Evolutionary conservation across 257 asterid species (phyloP).

Genomic region (Voacanga thouarsii): DNA sequence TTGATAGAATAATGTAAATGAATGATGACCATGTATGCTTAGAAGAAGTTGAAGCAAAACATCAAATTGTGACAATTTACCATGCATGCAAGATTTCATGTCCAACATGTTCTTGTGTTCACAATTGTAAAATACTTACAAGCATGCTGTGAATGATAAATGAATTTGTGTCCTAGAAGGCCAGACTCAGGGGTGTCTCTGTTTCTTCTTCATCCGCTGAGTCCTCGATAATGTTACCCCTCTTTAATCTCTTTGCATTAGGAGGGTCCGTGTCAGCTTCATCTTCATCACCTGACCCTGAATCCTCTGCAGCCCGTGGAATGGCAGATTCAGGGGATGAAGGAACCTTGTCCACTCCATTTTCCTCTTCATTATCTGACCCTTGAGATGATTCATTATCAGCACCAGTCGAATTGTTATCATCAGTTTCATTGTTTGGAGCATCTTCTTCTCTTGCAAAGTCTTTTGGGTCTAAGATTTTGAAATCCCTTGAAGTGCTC

Average conservation of each 20-base stretch:
- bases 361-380: conserved; percentile 31
- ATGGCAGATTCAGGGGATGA: conserved; percentile 17
- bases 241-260: conserved; percentile 48
- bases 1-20: no score
- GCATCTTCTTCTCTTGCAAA: conserved; percentile 30
- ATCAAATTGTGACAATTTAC: no score
- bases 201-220: conserved; percentile 65
- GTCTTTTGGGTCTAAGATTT: conserved; percentile 48
- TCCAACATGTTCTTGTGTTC: neutral
- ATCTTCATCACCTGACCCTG: conserved; percentile 40
- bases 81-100: neutral
- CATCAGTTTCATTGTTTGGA: conserved; percentile 34
- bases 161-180: neutral
- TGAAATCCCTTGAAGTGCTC: conserved; percentile 85
- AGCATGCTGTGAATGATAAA: no score
- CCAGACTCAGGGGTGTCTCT: conserved; percentile 18
- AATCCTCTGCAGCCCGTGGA: conserved; percentile 46
- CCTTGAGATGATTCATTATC: conserved; percentile 35
- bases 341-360: conserved; percentile 17
- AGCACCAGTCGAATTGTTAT: conserved; percentile 22
- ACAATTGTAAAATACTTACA: neutral
- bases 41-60: no score
- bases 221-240: conserved; percentile 47
- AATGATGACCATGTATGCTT: no score
- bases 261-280: conserved; percentile 31